Evolutionary conservation across 1,284 basidiomycete species (phyloP), one percentile per base, ranked within the genome.

Genomic region (Apiotrichum gracile): DNA sequence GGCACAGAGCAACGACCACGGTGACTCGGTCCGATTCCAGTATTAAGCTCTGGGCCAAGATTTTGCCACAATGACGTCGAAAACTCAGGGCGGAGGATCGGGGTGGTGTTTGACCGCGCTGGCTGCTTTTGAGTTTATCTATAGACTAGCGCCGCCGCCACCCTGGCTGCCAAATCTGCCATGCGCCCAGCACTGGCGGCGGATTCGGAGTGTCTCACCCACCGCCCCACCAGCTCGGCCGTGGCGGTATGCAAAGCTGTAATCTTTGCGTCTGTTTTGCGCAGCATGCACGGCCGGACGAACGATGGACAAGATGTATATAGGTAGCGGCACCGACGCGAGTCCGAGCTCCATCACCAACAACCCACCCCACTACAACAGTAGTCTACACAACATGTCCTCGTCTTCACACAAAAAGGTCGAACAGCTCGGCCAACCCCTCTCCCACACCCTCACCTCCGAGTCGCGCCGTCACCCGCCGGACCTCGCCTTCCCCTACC

Each of bases 401-500:
- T 33, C 51, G 26, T 43, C 41, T 2, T 12, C 25, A 14, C 1
- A 14, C 39, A 16, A 40, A 14, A 40, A 40, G 39, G 10, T 13
- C 12, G 13, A 22, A 12, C 13, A 9, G 25, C 41, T 45, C 7
- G 31, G 43, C 19, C 25, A 40, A 38, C 40, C 33, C 21, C 45
- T 54, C 35, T 48, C 47, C 14, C 41, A 46, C 42, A 51, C 45
- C 24, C 27, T 49, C 19, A 39, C 47, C 7, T 16, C 21, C 35
- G 17, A 16, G 12, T 53, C 57, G n/a, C 48, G 38, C 24, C 47
- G 41, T 6, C 33, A 40, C 4, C 12, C 38, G 12, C 63, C 62
- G 29, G 65, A 65, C 58, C 62, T 67, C 29, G 43, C 61, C 17
- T 67, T 67, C 54, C 65, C 65, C 17, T 65, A 58, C 40, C 54